Base-by-base conservation (phyloP, 345 rosid species). In the Zanthoxylum bungeanum region DNA sequence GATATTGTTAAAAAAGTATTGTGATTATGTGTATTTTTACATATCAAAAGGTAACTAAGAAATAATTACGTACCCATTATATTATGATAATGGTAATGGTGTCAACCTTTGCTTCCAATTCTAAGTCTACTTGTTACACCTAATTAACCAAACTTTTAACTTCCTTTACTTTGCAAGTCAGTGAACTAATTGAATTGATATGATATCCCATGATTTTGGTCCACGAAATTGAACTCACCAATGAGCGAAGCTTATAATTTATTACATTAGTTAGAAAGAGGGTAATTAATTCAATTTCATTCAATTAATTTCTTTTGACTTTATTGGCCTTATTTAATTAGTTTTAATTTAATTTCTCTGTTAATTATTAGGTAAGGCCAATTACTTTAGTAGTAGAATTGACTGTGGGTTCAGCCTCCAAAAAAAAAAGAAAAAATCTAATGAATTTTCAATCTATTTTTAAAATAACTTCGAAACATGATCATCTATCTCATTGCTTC, bases 161-260 rank as follows among this genome's bases (percentile, higher is more conserved):
- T 65, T 84, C 81, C 72, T 91, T 89, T 87, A 74, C 80, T 80
- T 87, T 74, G 80, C 63, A 87, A 87, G 87, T 81, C 84, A 84
- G 79, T 79, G 75, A 78, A 76, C 66, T 47, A 50, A 61, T 52
- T 63, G 39, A 34, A 36, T 72, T 5, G 27, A 24, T 2, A 37
- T 44, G 64, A 73, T 65, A 66, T 49, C 69, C 72, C 49, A 47
- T 9, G 55, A 64, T n/a, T n/a, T n/a, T n/a, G 79, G 64, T 39
- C 76, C 78, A 60, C 58, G 25, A 31, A 40, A 22, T 63, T 63
- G 33, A 12, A 40, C 5, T 30, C 30, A 8, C 17, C 6, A 64
- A 17, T 44, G 17, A 44, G 49, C 49, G 3, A 14, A 44, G 16
- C 47, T 17, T 42, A 42, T 0, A 64, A 25, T 64, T 66, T 9